A percentile compares a stretch with the other conserved stretches of the same genome.
Evolutionary conservation across 2,329 filamentous ascomycete species (phyloP).

Genomic region (Emmonsia crescens): DNA sequence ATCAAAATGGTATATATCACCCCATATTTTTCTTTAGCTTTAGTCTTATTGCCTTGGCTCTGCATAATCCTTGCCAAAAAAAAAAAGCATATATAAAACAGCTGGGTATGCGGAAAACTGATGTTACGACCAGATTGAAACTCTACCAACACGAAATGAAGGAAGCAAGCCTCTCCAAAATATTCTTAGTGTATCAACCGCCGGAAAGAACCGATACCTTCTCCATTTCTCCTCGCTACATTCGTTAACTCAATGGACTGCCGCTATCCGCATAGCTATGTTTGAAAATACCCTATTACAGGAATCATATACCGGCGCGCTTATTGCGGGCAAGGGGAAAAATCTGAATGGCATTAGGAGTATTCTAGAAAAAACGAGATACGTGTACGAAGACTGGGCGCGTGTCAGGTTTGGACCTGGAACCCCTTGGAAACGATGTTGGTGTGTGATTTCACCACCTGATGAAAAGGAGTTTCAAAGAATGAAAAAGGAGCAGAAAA

Average conservation of each 20-base stretch:
- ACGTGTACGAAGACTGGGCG: constrained; percentile 83
- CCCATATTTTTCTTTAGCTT: not conserved
- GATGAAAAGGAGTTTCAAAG: constrained; percentile 88
- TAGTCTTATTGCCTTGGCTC: not conserved
- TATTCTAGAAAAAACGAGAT: constrained; percentile 71
- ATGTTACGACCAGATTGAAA: constrained; percentile 58
- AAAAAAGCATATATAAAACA: not conserved
- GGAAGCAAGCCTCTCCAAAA: constrained; percentile 79
- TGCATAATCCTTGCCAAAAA: not conserved
- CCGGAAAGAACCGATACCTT: constrained; percentile 87
- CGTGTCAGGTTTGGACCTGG: constrained; percentile 90
- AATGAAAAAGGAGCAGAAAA: constrained; percentile 69
- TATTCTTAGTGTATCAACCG: constrained; percentile 89
- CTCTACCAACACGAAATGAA: constrained; percentile 70
- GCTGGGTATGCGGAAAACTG: not conserved
- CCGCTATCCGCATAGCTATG: constrained; percentile 85
- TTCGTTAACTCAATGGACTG: constrained; percentile 90
- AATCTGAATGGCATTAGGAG: constrained; percentile 76
- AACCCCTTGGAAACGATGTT: constrained; percentile 91
- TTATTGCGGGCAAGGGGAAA: constrained; percentile 92
- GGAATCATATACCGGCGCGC: constrained; percentile 89
- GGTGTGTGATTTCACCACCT: constrained; percentile 87
- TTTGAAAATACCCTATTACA: constrained; percentile 88
- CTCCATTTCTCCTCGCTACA: constrained; percentile 94
- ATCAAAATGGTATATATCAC: constrained; percentile 73